These are phyloP conservation scores for Pichia sp. DNA, from an alignment of 1,139 yeast species.

Conservation along the genomic window DNA sequence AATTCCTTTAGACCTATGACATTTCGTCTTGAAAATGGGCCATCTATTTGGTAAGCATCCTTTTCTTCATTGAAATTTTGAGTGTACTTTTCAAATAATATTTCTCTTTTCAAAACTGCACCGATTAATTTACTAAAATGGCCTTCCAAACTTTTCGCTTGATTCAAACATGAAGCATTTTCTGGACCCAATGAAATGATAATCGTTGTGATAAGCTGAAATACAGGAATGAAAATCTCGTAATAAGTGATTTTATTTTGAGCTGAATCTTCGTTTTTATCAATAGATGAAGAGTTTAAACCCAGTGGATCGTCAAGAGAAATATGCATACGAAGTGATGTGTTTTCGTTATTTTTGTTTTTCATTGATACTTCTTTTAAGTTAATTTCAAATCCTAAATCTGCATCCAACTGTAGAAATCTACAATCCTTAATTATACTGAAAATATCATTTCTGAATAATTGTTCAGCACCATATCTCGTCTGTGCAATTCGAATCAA, in stretches of 20 bases:
- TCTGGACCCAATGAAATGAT: constrained; percentile 75
- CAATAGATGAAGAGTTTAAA: too few species aligned
- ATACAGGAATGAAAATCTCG: constrained; percentile 70
- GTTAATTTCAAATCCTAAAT: constrained; percentile 55
- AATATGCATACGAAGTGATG: constrained; percentile 38
- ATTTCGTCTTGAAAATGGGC: constrained; percentile 19
- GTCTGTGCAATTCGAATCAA: constrained; percentile 71
- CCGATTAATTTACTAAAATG: constrained; percentile 53
- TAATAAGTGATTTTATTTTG: constrained; percentile 42
- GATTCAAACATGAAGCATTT: constrained; percentile 55
- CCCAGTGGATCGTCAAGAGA: constrained; percentile 46
- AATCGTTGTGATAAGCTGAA: constrained; percentile 66
- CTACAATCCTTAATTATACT: constrained; percentile 51
- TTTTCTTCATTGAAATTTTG: background rate
- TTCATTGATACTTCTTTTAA: constrained; percentile 23
- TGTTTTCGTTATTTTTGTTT: constrained; percentile 19
- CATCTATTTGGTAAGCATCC: background rate
- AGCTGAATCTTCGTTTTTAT: background rate
- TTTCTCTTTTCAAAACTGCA: constrained; percentile 68
- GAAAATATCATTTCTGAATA: constrained; percentile 70
- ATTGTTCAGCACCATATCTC: constrained; percentile 67
- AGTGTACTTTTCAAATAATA: constrained; percentile 33
- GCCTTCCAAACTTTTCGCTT: constrained; percentile 46
- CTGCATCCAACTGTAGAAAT: constrained; percentile 69
- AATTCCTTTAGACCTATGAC: constrained; percentile 36